A percentile compares a stretch with the other conserved stretches of the same genome.
phyloP scores from a whole-genome alignment of 73 alveolate genomes.

The Breviolum minutum region DNA sequence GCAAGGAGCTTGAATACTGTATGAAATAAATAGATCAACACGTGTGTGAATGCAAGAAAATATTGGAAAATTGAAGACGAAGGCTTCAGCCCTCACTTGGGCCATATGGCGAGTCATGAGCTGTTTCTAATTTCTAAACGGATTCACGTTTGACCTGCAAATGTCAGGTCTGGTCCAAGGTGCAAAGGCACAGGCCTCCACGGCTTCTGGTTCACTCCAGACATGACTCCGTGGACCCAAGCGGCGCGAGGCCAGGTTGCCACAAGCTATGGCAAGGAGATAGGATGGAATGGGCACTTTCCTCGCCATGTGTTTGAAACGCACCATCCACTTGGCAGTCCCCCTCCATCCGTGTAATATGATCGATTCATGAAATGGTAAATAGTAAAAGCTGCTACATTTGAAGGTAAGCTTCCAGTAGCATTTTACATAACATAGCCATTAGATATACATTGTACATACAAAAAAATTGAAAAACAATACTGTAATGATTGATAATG shows the following conservation, averaged over 20 bases:
- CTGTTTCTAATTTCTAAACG: too few relatives aligned
- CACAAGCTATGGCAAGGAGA: constrained; percentile 98
- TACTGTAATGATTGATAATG: too few relatives aligned
- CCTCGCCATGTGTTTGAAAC: not conserved
- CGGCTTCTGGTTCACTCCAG: constrained; percentile 93
- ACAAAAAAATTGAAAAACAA: not conserved
- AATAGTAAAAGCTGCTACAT: too few relatives aligned
- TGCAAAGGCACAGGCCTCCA: constrained; percentile 77
- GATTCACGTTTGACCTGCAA: not conserved
- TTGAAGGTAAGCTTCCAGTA: too few relatives aligned
- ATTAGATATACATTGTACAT: not conserved
- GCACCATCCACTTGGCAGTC: not conserved
- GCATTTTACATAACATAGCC: not conserved
- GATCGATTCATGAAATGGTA: not conserved
- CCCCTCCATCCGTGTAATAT: not conserved
- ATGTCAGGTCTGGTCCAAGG: not conserved
- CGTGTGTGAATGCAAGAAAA: too few relatives aligned
- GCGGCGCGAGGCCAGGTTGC: constrained; percentile 97
- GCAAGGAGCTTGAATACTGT: too few relatives aligned
- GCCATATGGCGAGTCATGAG: too few relatives aligned
- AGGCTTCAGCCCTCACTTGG: too few relatives aligned
- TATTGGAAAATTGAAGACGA: too few relatives aligned
- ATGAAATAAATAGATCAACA: too few relatives aligned
- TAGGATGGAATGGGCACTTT: constrained; percentile 98
- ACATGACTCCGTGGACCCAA: constrained; percentile 95